Evolutionary conservation across 2,329 filamentous ascomycete species (phyloP), one percentile per base, ranked within the genome.

Genomic region (Anisogramma anomala): DNA sequence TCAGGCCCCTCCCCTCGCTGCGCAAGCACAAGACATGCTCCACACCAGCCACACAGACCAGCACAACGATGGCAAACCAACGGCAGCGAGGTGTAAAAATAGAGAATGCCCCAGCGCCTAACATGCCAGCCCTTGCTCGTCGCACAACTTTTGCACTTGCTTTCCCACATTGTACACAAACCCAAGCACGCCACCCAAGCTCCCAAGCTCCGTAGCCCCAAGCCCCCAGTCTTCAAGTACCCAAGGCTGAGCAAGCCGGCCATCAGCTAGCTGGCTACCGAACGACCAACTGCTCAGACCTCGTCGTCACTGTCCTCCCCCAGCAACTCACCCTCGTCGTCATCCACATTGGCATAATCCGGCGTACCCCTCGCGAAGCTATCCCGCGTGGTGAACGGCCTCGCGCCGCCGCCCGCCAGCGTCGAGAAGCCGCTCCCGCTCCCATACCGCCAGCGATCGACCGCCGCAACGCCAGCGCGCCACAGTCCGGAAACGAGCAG

Each of bases 261-360:
- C 8, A 13, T 10, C 6, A 18, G 2, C 18, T 33, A n/a, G 13
- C 20, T 6, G 22, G 22, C 22, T 23, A 23, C 9, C 9, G 22
- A 23, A 23, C 9, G 22, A 23, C n/a, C n/a, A 18, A 22, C 4
- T 22, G 10, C 13, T 63, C 56, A 79, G 36, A 81, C 83, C 47
- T 95, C 89, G 55, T 95, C 87, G 50, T 95, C 89, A 51, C 86
- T 87, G 45, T 94, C 88, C 51, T 95, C 89, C 1, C 91, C 91
- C 26, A 98, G 65, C 51, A 98, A 66, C 66, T 96, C 89, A 36
- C 89, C 89, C 59, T 96, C 91, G 57, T 96, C 91, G 37, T 91
- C 84, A 53, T 94, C 87, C 38, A 94, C 86, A 53, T 82, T 73
- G 13, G 80, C 77, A 59, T 96, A 96, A 59, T 94, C 85, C n/a